Conservation (phyloP, 179 eudicot species). For the Spergularia azorica region DNA sequence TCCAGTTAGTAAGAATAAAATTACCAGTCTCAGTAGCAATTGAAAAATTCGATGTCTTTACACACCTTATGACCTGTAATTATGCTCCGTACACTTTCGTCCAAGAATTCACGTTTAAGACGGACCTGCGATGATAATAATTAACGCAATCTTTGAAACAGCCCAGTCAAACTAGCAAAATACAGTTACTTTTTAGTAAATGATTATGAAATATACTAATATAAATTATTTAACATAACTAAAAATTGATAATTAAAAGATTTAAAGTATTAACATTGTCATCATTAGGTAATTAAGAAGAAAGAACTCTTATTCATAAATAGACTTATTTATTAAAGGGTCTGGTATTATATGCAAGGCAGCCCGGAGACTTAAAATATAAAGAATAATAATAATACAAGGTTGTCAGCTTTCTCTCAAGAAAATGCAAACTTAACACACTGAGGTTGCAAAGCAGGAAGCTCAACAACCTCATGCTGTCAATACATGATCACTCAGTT, state of each 20-base stretch:
- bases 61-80: conserved; percentile 58
- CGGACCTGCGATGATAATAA: conserved; percentile 61
- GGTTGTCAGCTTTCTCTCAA: too few species aligned
- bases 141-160: neutral
- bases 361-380: too few species aligned
- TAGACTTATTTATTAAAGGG: too few species aligned
- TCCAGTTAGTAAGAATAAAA: conserved; percentile 22
- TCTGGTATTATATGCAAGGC: too few species aligned
- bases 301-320: too few species aligned
- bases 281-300: too few species aligned
- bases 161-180: neutral
- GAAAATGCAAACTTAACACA: neutral
- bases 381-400: too few species aligned
- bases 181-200: neutral
- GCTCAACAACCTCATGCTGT: neutral
- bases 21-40: conserved; percentile 1
- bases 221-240: too few species aligned
- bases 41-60: conserved; percentile 13
- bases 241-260: too few species aligned
- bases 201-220: too few species aligned
- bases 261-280: too few species aligned
- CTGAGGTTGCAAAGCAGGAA: neutral
- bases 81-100: conserved; percentile 52
- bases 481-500: neutral
- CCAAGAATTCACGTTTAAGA: conserved; percentile 88